Conservation (phyloP, 306 rosid genomes). For the Cucurbita ficifolia region DNA sequence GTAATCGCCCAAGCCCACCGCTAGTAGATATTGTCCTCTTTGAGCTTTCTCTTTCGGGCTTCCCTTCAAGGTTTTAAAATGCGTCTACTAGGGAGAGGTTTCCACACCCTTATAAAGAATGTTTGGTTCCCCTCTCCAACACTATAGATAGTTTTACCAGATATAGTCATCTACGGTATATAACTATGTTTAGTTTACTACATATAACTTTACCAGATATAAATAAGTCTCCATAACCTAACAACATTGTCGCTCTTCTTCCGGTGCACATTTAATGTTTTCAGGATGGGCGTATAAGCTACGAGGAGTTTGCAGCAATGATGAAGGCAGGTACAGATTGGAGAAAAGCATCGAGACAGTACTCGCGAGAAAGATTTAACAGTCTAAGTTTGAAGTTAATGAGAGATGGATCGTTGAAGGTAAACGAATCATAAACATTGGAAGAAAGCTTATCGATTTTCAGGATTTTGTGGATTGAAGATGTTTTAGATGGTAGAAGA, state of each 20-base stretch:
- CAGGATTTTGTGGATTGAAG: background rate
- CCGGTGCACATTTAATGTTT: background rate
- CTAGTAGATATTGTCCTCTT: too few species aligned
- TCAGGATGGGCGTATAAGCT: conserved; percentile 84
- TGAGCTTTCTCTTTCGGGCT: too few species aligned
- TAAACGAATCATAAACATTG: background rate
- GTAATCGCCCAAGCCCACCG: too few species aligned
- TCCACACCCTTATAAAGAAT: too few species aligned
- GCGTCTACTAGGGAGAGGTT: too few species aligned
- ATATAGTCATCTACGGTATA: too few species aligned
- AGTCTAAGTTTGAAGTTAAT: conserved; percentile 80
- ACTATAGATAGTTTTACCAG: too few species aligned
- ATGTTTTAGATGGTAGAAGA: background rate
- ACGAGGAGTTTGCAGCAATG: conserved; percentile 85
- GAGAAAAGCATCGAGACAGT: conserved; percentile 96
- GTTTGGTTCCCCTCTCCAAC: too few species aligned
- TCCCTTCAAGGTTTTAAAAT: too few species aligned
- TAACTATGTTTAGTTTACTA: too few species aligned
- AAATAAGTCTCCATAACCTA: too few species aligned
- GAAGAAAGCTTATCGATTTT: background rate
- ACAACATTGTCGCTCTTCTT: background rate
- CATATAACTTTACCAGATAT: too few species aligned
- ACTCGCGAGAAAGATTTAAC: conserved; percentile 92
- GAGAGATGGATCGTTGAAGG: conserved; percentile 72
- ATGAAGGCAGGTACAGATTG: conserved; percentile 97